Base-by-base conservation (phyloP, 768 basidiomycete genomes). In the Tubosaeta sp. region DNA sequence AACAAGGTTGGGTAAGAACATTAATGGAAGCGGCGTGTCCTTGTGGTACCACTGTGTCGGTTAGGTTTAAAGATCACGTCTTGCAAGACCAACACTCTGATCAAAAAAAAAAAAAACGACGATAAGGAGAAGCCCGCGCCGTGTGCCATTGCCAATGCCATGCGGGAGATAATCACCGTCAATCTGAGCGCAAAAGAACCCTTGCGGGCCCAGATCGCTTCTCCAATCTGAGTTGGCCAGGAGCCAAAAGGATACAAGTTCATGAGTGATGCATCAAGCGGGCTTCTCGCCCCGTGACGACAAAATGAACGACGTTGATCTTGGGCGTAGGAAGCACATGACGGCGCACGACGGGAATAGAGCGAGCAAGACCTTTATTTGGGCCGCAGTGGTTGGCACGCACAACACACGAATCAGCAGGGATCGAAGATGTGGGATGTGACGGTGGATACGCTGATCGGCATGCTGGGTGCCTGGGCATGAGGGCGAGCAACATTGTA, bases 21-120 rank as follows among this genome's bases (percentile, higher is more conserved):
- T 45, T 12, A 44, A 45, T 45, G 31, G 31, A 45, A 45, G 32
- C 44, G 44, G 44, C 21, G 32, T 22, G 29, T 18, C 3, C 25
- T 27, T 46, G 4, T 29, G 43, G 38, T 39, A 51, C 61, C 61
- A 57, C 7, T 38, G 38, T 25, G 30, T 57, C 53, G 61, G 62
- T 59, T 24, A 42, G 14, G 53, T 56, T 30, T 31, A 18, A 34
- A 30, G 21, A 32, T 32, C 44, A 18, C 19, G 29, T 44, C n/a
- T 16, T 24, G 32, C 13, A 11, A 6, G 41, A 29, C 22, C 9
- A 25, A 27, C 42, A 30, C 10, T 32, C 13, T 44, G 30, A 31
- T 31, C 30, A 21, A 32, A 27, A 44, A 31, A 21, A 7, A n/a
- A 21, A 8, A 21, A 8, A 31, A 18, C 9, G 13, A 22, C 8